Percentiles rank a stretch among this genome's conserved stretches.
Conservation (phyloP, 2,329 filamentous ascomycete species). For the Cercospora citrullina region DNA sequence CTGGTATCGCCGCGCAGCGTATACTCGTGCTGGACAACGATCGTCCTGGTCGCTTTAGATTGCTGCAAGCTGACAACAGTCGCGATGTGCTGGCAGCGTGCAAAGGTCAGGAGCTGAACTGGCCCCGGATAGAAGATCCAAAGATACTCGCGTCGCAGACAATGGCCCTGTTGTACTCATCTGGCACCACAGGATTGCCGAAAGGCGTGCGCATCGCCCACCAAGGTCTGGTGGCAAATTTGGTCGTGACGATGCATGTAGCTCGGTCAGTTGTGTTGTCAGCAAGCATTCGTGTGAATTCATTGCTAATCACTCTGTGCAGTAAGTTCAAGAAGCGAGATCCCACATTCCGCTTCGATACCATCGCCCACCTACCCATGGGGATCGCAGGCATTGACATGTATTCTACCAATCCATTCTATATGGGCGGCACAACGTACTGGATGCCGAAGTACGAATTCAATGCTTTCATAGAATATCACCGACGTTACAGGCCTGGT, state of each 20-base stretch:
- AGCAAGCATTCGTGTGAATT: background rate
- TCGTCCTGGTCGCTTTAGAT: constrained; percentile 7
- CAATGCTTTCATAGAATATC: constrained; percentile 55
- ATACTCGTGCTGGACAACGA: constrained; percentile 52
- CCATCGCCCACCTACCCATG: constrained; percentile 44
- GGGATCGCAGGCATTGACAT: constrained; percentile 44
- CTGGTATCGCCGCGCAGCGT: constrained; percentile 46
- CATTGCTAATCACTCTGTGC: background rate
- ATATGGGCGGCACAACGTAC: constrained; percentile 49
- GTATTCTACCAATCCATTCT: constrained; percentile 44
- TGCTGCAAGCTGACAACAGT: constrained; percentile 35
- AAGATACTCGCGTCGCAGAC: constrained; percentile 56
- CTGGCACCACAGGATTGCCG: constrained; percentile 49
- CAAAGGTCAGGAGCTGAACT: constrained; percentile 47
- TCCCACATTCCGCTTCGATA: background rate
- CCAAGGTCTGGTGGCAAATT: constrained; percentile 25
- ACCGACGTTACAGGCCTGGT: constrained; percentile 53
- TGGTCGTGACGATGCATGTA: constrained; percentile 15
- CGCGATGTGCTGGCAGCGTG: constrained; percentile 48
- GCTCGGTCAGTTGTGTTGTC: constrained; percentile 27
- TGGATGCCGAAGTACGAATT: constrained; percentile 66
- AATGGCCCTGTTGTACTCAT: constrained; percentile 49
- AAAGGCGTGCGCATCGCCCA: constrained; percentile 37
- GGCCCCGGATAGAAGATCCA: constrained; percentile 55
- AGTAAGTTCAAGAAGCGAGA: background rate